phyloP scores from a whole-genome alignment of 441 rosid species.

The Sinapis alba region DNA sequence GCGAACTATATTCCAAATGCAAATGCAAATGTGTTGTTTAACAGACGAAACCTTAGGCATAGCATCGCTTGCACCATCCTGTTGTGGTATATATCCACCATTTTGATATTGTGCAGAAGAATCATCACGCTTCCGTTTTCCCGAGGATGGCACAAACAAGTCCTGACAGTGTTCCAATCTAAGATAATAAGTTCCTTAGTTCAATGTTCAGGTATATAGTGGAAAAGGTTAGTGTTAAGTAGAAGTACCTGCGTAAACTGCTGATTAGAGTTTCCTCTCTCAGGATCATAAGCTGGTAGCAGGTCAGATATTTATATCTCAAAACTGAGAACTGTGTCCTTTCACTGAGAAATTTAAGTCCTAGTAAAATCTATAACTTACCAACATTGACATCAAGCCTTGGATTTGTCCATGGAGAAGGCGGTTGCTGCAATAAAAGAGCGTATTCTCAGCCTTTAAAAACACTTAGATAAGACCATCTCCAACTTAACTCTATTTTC shows the following conservation, averaged over 20 bases:
- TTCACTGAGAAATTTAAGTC: neutral
- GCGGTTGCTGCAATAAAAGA: slow-evolving; percentile 64
- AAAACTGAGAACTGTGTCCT: slow-evolving; percentile 6
- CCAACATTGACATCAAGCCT: slow-evolving; percentile 99
- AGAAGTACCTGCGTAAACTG: slow-evolving; percentile 49
- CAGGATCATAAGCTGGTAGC: slow-evolving; percentile 80
- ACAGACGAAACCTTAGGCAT: slow-evolving; percentile 34
- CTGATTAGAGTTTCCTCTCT: slow-evolving; percentile 60
- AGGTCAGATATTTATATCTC: slow-evolving; percentile 9
- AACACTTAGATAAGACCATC: neutral
- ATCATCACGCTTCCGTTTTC: slow-evolving; percentile 94
- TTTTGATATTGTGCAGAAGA: slow-evolving; percentile 62
- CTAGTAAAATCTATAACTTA: slow-evolving; percentile 45
- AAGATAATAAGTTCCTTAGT: slow-evolving; percentile 16
- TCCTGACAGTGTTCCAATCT: slow-evolving; percentile 53
- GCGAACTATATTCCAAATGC: neutral
- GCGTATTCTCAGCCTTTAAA: slow-evolving; percentile 1
- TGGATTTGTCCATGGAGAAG: slow-evolving; percentile 86
- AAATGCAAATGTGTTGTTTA: neutral
- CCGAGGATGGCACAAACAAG: slow-evolving; percentile 71
- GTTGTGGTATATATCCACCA: slow-evolving; percentile 76
- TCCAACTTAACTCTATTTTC: too few relatives aligned
- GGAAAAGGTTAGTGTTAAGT: slow-evolving; percentile 13
- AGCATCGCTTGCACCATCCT: slow-evolving; percentile 44
- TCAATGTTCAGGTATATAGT: neutral